Percentiles rank a stretch among this genome's conserved stretches.
phyloP scores from a whole-genome alignment of 208 protist genomes.

The Porcisia hertigi region DNA sequence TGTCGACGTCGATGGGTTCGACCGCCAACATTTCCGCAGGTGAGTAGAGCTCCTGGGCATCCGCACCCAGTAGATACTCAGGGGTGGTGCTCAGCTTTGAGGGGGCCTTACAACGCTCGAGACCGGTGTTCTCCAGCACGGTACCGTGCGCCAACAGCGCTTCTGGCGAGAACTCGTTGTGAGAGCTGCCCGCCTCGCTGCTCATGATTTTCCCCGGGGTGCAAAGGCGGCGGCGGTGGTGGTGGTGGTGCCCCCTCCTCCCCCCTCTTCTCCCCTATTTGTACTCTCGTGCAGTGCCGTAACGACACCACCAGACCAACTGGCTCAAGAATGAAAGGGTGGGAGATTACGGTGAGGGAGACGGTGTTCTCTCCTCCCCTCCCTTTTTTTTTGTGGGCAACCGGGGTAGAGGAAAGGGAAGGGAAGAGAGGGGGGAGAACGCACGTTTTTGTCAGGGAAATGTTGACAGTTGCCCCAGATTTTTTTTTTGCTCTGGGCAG shows the following conservation, averaged over 20 bases:
- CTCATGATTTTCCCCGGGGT: background rate
- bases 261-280: background rate
- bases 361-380: background rate
- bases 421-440: background rate
- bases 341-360: background rate
- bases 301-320: no score
- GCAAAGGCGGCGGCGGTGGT: background rate
- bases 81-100: slow-evolving; percentile 20
- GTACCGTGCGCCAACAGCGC: background rate
- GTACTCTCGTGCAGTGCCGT: no score
- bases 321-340: no score
- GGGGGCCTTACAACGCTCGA: no score
- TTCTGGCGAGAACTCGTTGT: background rate
- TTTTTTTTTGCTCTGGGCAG: no score
- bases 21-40: slow-evolving; percentile 11
- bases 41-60: slow-evolving; percentile 10
- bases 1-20: slow-evolving; percentile 11
- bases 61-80: slow-evolving; percentile 2
- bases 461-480: no score
- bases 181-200: background rate
- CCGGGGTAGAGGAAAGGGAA: background rate
- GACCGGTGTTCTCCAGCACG: background rate
- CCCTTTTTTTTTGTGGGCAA: no score
- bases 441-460: background rate
- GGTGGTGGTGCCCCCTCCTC: background rate